phyloP scores from a whole-genome alignment of 2,329 filamentous ascomycete genomes.

The Lecanicillium sp. region DNA sequence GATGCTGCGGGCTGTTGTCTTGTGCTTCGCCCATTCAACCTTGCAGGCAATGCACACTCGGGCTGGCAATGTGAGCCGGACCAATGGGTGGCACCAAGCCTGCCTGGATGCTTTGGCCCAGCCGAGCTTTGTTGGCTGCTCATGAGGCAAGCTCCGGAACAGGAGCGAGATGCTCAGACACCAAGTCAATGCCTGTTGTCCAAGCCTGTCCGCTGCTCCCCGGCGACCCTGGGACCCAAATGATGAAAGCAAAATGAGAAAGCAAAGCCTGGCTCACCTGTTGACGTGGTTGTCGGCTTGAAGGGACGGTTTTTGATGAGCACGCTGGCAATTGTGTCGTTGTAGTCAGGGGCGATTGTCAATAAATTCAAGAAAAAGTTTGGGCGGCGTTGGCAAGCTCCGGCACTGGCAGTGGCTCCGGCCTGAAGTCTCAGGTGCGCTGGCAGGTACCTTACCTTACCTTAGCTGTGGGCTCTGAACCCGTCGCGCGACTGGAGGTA shows the following conservation, averaged over 20 bases:
- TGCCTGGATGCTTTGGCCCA: too few species aligned
- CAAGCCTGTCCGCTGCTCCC: background rate
- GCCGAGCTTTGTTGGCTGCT: too few species aligned
- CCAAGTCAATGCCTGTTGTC: background rate
- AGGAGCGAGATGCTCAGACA: too few species aligned
- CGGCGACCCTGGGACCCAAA: background rate
- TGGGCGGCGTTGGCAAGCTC: constrained; percentile 14
- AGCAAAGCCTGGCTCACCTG: constrained; percentile 2
- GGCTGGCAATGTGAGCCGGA: too few species aligned
- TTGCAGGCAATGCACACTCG: too few species aligned
- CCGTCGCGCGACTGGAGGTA: too few species aligned
- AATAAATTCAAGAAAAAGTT: constrained; percentile 18
- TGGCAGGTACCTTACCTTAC: background rate
- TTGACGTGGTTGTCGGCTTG: background rate
- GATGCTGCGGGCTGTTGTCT: background rate
- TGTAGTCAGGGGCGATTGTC: constrained; percentile 11
- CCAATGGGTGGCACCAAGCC: too few species aligned
- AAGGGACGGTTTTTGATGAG: too few species aligned
- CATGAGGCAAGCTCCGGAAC: too few species aligned
- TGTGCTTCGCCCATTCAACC: background rate
- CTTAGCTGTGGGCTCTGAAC: too few species aligned
- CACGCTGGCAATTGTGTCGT: background rate
- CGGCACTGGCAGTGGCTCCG: constrained; percentile 11
- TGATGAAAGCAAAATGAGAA: background rate
- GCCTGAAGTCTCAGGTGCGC: constrained; percentile 28